Evolutionary conservation across 2,329 filamentous ascomycete genomes (phyloP), one percentile per base, ranked within the genome.

Genomic region (Talaromyces islandicus): DNA sequence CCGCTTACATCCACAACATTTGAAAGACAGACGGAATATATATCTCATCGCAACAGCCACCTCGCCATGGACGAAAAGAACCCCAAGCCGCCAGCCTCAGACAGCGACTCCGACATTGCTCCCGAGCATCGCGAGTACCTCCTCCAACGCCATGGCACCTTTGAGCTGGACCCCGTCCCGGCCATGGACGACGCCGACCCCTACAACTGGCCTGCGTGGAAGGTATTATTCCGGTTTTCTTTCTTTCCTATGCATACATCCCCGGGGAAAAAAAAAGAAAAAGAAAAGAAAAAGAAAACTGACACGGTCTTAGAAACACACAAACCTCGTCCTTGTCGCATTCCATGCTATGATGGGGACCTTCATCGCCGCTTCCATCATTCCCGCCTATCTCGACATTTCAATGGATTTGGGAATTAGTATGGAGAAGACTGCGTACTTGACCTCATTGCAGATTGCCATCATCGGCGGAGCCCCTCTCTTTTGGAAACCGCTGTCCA

Each of bases 291-390:
- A 30, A 30, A 30, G 14, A 30, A 21, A 35, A 11, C 41, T 30
- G 7, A 32, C 24, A 10, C 35, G 2, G 25, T 9, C 19, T 19
- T 61, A 83, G 80, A 85, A 84, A 78, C 68, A 75, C 0, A 60
- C 73, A 58, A 84, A 85, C 60, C 71, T 86, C 0, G 59, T 78
- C 11, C 76, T 85, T 10, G 81, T 86, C 17, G 80, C 82, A 0
- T 83, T 84, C 65, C 81, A 85, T 59, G 80, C 82, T 29, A 80
- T 80, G 70, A 85, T 85, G 80, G 77, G 78, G 51, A 82, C 81
- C 0, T 85, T 85, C 63, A 81, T 76, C 1, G 81, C 83, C 0
- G 76, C 82, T 0, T 71, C 77, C 4, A 84, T 85, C 63, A 81
- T 83, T 61, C 79, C 80, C 2, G 83, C 81, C 4, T 86, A 81